These are phyloP conservation scores for Ulvella scutata DNA, from an alignment of 139 green algal species.

Conservation along the genomic window DNA sequence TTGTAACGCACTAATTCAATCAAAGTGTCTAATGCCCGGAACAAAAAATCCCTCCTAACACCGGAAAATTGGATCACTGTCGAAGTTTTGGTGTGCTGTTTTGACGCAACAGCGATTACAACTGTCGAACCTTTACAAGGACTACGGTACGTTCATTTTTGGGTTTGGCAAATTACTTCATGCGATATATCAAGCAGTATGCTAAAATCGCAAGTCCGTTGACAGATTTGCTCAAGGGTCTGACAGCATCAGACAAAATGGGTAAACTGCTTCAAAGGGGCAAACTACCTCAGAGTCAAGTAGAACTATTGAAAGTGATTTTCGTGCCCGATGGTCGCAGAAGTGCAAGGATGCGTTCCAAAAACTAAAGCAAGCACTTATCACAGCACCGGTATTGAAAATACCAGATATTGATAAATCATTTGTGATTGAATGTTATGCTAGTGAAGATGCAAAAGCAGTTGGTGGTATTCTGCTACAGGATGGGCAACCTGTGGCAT, in stretches of 20 bases:
- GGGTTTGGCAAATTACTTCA: slow-evolving; percentile 26
- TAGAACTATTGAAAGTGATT: neutral
- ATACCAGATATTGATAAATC: slow-evolving; percentile 1
- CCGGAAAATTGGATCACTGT: neutral
- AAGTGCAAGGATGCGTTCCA: slow-evolving; percentile 5
- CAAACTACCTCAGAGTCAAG: neutral
- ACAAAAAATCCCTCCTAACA: too few species aligned
- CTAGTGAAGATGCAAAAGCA: slow-evolving; percentile 4
- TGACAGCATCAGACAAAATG: neutral
- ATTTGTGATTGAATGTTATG: slow-evolving; percentile 11
- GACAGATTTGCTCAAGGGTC: slow-evolving; percentile 6
- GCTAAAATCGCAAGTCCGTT: slow-evolving; percentile 9
- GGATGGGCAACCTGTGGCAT: slow-evolving; percentile 20
- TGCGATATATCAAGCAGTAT: slow-evolving; percentile 22
- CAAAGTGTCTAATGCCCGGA: too few species aligned
- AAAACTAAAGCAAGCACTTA: slow-evolving; percentile 2
- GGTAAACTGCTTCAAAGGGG: neutral
- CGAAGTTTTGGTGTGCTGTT: too few species aligned
- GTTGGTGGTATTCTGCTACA: slow-evolving; percentile 13
- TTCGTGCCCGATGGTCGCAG: neutral
- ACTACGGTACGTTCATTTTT: too few species aligned
- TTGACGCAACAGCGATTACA: too few species aligned
- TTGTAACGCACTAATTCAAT: too few species aligned
- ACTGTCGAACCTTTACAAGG: too few species aligned
- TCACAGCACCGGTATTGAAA: slow-evolving; percentile 5